Evolutionary conservation across 2,329 filamentous ascomycete genomes (phyloP), one percentile per base, ranked within the genome.

Genomic region (Aspergillus tanneri): DNA sequence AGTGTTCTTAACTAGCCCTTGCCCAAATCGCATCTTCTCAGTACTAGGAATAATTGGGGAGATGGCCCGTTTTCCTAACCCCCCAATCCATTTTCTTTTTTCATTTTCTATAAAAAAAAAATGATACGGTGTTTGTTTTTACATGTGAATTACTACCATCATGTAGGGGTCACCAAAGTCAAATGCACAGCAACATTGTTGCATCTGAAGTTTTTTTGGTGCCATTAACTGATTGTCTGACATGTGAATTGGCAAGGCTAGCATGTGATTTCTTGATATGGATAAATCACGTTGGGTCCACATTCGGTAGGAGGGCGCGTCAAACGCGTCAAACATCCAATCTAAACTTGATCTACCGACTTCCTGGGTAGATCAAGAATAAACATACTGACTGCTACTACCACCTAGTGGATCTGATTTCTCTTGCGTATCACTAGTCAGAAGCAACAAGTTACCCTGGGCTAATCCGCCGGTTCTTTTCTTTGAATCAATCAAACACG

Each of bases 271-370:
- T 25, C 52, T 47, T 18, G 39, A 57, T 56, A 38, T 11, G 48
- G 58, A 38, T 52, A 54, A 49, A 60, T 52, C 50, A 52, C 40
- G 35, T 24, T 37, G 10, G 43, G 12, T 46, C 54, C 55, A 43
- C 48, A 45, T 49, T 25, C 41, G 44, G 21, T 10, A 7, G 19
- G 38, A 39, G n/a, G 43, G 45, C 57, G 55, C 55, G 57, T 56
- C 51, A 40, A 58, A 46, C 58, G 55, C 55, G 57, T 60, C 53
- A 40, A 21, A n/a, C 32, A 16, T 42, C 41, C 18, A 23, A 25
- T 30, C 40, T 30, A 22, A 12, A 16, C 27, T 28, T 25, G 6
- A 6, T 25, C 11, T 11, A 25, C 11, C 24, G 11, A 6, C 24
- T 6, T 25, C 24, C 6, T 11, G 24, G 24, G 11, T 25, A 14